These are phyloP conservation scores for Elaeagnus macrophylla DNA, from an alignment of 306 rosid genomes.

Conservation along the genomic window DNA sequence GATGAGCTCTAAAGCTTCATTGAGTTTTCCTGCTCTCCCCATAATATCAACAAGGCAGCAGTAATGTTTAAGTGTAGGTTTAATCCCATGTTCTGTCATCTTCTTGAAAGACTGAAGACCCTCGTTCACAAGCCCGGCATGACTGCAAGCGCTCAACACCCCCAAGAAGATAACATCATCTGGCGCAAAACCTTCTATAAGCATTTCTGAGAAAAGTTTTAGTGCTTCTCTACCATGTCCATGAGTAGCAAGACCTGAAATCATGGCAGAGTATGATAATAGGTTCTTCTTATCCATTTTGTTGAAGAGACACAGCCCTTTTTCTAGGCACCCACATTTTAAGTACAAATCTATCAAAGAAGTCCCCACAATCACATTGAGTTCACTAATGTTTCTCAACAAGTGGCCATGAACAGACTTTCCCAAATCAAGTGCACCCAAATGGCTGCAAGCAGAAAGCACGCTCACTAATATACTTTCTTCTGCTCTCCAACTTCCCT, in stretches of 20 bases:
- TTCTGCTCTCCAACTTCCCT: conserved; percentile 58
- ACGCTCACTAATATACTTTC: conserved; percentile 67
- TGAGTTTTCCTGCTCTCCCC: conserved; percentile 63
- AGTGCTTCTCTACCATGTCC: conserved; percentile 71
- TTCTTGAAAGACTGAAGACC: conserved; percentile 41
- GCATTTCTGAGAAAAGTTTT: conserved; percentile 50
- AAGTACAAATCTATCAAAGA: conserved; percentile 74
- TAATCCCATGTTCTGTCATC: conserved; percentile 50
- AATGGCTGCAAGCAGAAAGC: conserved; percentile 73
- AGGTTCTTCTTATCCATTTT: conserved; percentile 55
- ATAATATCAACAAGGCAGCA: conserved; percentile 81
- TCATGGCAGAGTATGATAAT: conserved; percentile 60
- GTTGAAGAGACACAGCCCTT: conserved; percentile 41
- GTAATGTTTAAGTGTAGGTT: conserved; percentile 61
- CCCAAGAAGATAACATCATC: conserved; percentile 60
- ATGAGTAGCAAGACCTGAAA: conserved; percentile 73
- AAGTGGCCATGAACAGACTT: conserved; percentile 58
- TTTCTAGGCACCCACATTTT: conserved; percentile 65
- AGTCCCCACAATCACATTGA: conserved; percentile 69
- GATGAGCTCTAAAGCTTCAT: conserved; percentile 55
- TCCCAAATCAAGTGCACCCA: conserved; percentile 65
- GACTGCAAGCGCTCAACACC: conserved; percentile 62
- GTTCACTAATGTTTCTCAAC: conserved; percentile 55
- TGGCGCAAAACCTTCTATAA: conserved; percentile 51
- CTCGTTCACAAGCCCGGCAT: conserved; percentile 64